phyloP scores from a whole-genome alignment of 805 yeast species.

The Teunomyces funiuensis region DNA sequence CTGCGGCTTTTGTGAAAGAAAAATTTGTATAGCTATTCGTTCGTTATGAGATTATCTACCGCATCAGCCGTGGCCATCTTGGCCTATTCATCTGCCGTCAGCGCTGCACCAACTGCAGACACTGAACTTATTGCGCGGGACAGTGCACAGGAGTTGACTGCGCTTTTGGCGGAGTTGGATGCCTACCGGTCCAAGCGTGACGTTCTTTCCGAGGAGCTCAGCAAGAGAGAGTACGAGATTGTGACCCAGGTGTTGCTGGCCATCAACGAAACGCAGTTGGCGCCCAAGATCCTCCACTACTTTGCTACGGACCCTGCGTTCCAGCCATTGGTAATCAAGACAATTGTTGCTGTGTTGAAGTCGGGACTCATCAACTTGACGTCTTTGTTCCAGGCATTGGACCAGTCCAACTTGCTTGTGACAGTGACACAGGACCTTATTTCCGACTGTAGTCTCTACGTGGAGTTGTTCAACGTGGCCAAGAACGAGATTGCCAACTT shows the following conservation, averaged over 20 bases:
- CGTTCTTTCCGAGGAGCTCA: conserved; percentile 20
- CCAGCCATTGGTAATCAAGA: conserved; percentile 26
- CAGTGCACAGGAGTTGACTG: conserved; percentile 17
- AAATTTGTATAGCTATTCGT: not conserved
- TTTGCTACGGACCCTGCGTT: conserved; percentile 29
- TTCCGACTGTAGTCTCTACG: conserved; percentile 39
- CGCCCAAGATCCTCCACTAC: conserved; percentile 34
- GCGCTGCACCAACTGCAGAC: conserved; percentile 35
- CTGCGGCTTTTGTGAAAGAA: not conserved
- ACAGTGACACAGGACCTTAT: conserved; percentile 36
- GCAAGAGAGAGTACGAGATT: conserved; percentile 38
- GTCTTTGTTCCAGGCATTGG: conserved; percentile 35
- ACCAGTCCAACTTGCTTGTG: conserved; percentile 35
- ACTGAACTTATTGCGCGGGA: conserved; percentile 10
- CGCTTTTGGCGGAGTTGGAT: conserved; percentile 24
- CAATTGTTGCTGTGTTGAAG: conserved; percentile 30
- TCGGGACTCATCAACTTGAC: conserved; percentile 33
- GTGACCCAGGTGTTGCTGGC: conserved; percentile 41
- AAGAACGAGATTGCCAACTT: conserved; percentile 26
- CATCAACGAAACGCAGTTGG: conserved; percentile 35
- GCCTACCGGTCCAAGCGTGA: conserved; percentile 30
- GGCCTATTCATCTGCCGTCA: conserved; percentile 24
- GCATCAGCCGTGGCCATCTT: conserved; percentile 30
- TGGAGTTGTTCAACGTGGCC: conserved; percentile 31
- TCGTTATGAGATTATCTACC: conserved; percentile 31